These are phyloP conservation scores for Glebionis coronaria DNA, from an alignment of 129 eudicot genomes.

Conservation along the genomic window DNA sequence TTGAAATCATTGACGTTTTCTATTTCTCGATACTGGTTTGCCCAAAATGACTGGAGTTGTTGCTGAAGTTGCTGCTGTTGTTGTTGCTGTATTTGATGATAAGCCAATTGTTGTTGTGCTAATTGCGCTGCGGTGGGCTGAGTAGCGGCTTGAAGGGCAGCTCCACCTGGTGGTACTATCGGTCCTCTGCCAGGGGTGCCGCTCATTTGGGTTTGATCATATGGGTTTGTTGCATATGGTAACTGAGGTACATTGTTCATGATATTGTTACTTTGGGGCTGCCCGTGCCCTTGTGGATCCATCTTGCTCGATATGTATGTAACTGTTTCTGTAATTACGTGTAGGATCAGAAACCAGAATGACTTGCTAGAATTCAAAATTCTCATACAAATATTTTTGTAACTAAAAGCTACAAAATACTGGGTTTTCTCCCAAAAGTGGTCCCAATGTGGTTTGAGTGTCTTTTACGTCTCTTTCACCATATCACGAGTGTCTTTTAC, in stretches of 20 bases:
- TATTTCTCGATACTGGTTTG: slow-evolving; percentile 57
- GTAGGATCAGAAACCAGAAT: no score
- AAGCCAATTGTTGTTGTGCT: slow-evolving; percentile 63
- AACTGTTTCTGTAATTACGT: no score
- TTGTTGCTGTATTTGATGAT: slow-evolving; percentile 64
- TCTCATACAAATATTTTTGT: no score
- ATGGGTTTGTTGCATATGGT: slow-evolving; percentile 44
- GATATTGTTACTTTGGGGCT: slow-evolving; percentile 44
- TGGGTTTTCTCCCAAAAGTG: no score
- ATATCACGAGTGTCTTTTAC: no score
- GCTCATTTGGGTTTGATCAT: slow-evolving; percentile 48
- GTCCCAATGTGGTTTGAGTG: no score
- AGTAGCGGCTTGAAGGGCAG: slow-evolving; percentile 33
- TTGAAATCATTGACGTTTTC: slow-evolving; percentile 68
- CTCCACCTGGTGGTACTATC: slow-evolving; percentile 40
- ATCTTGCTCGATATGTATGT: slow-evolving; percentile 30
- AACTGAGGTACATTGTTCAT: slow-evolving; percentile 46
- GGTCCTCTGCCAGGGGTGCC: slow-evolving; percentile 44
- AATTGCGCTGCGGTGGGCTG: slow-evolving; percentile 47
- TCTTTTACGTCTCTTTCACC: no score
- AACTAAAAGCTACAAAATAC: neutral
- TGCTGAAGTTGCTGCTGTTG: slow-evolving; percentile 60
- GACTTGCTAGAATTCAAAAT: no score
- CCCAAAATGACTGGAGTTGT: slow-evolving; percentile 73
- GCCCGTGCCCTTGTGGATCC: slow-evolving; percentile 75